Evolutionary conservation across 1,139 yeast species (phyloP).

Genomic region (Protomyces gravidus): DNA sequence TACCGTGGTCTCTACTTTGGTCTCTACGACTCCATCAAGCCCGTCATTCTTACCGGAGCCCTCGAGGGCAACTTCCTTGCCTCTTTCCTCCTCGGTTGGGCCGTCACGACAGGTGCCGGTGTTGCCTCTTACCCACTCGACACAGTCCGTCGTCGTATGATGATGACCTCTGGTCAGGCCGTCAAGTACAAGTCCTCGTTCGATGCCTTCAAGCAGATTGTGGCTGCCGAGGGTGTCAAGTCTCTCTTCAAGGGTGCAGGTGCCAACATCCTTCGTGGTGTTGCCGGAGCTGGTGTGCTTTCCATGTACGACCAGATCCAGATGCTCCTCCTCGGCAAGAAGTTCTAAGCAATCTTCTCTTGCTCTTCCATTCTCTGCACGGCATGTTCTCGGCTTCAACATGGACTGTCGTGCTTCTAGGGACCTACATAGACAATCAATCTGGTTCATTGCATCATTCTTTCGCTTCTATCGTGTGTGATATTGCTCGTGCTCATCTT

Average conservation of each 20-base stretch:
- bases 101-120: constrained; percentile 73
- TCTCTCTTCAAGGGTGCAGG: constrained; percentile 83
- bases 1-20: constrained; percentile 85
- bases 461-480: neutral
- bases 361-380: neutral
- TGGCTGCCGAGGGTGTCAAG: constrained; percentile 65
- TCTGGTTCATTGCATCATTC: constrained; percentile 3
- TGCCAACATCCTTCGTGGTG: constrained; percentile 84
- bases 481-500: neutral
- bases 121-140: constrained; percentile 77
- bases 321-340: constrained; percentile 65
- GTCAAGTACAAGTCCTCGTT: constrained; percentile 71
- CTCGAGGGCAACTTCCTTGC: constrained; percentile 69
- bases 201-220: constrained; percentile 67
- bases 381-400: neutral
- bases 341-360: constrained; percentile 2
- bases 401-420: neutral
- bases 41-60: constrained; percentile 66
- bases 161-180: constrained; percentile 81
- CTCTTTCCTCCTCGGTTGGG: constrained; percentile 74
- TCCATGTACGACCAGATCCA: constrained; percentile 76
- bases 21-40: constrained; percentile 73
- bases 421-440: constrained; percentile 1
- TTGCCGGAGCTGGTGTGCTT: constrained; percentile 83
- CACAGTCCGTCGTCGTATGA: constrained; percentile 82